phyloP scores from a whole-genome alignment of 805 yeast species.

The Pichia pseudocactophila region DNA sequence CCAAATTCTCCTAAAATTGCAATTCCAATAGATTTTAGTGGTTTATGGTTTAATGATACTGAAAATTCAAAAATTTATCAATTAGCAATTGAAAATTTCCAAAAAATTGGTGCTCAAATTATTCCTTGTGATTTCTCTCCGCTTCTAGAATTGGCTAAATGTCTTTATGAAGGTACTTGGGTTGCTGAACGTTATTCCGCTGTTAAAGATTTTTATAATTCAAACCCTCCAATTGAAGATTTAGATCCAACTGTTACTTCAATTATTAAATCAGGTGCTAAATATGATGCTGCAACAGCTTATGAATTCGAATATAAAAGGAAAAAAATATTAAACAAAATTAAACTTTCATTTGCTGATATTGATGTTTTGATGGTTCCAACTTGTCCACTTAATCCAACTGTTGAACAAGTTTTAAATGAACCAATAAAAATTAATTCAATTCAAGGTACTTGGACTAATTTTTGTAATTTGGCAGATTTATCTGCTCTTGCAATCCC shows the following conservation, averaged over 20 bases:
- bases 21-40: conserved; percentile 57
- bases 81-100: conserved; percentile 48
- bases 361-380: conserved; percentile 83
- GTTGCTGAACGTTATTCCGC: conserved; percentile 93
- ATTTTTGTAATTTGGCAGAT: conserved; percentile 91
- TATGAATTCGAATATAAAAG: conserved; percentile 84
- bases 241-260: conserved; percentile 77
- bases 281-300: conserved; percentile 72
- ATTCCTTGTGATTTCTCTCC: conserved; percentile 65
- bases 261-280: conserved; percentile 72
- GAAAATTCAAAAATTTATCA: conserved; percentile 66
- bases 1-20: conserved; percentile 58
- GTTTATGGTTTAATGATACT: conserved; percentile 67
- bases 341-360: conserved; percentile 42
- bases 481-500: conserved; percentile 88
- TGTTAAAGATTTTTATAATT: conserved; percentile 57
- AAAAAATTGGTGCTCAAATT: conserved; percentile 46
- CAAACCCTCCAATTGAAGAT: conserved; percentile 59
- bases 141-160: conserved; percentile 70
- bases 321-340: conserved; percentile 63
- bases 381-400: conserved; percentile 89
- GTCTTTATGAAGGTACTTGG: conserved; percentile 98
- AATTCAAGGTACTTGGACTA: conserved; percentile 95
- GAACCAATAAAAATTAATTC: conserved; percentile 85
- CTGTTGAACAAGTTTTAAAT: conserved; percentile 56